Conservation (phyloP, 2,329 filamentous ascomycete genomes). For the Scedosporium aurantiacum region DNA sequence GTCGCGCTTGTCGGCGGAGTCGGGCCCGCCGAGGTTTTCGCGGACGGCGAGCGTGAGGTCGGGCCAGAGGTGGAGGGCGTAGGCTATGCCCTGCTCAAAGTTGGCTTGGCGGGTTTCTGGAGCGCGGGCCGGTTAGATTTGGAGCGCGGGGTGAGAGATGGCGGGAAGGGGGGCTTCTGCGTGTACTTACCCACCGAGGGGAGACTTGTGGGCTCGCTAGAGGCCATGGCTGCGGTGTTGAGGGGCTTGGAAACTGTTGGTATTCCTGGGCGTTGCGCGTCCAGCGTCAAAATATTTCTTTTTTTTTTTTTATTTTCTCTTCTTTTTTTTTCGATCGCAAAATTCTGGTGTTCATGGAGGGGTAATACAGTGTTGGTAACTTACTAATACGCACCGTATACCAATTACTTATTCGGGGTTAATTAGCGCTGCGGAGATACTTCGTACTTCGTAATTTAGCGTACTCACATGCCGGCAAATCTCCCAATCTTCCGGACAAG, state of each 20-base stretch:
- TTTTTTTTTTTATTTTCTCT: not conserved
- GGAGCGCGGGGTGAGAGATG: not conserved
- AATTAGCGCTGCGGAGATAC: not conserved
- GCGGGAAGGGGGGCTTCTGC: not conserved
- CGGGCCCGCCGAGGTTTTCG: conserved; percentile 78
- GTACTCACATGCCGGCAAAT: too few relatives aligned
- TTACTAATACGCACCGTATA: not conserved
- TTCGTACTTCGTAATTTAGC: too few relatives aligned
- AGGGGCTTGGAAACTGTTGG: not conserved
- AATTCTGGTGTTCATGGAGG: conserved; percentile 3
- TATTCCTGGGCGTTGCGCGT: not conserved
- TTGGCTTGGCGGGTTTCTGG: conserved; percentile 46
- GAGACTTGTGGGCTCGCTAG: conserved; percentile 9
- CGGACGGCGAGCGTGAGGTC: conserved; percentile 77
- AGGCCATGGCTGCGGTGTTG: not conserved
- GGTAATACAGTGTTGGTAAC: not conserved
- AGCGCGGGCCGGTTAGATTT: not conserved
- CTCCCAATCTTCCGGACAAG: too few relatives aligned
- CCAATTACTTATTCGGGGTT: not conserved
- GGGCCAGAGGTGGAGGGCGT: conserved; percentile 78
- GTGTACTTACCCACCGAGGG: conserved; percentile 8
- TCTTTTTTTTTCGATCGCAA: not conserved
- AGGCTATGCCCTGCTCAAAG: conserved; percentile 81
- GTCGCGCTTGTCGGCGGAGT: conserved; percentile 79
- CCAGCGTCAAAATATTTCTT: not conserved